Evolutionary conservation across 2,329 filamentous ascomycete genomes (phyloP).

Genomic region (Fusarium nanum): DNA sequence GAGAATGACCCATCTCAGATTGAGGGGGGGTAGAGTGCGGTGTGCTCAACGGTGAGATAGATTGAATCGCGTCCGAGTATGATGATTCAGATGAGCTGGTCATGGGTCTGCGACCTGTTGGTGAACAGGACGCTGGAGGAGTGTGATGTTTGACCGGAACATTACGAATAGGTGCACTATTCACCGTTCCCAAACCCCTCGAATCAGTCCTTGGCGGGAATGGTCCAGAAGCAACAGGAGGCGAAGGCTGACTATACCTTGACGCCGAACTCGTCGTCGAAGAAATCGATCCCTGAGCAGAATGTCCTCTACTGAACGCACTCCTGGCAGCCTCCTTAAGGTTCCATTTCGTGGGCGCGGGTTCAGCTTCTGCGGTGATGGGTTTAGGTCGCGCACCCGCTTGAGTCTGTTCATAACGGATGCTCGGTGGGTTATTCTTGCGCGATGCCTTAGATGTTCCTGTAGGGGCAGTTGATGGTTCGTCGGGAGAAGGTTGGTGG

Average conservation of each 20-base stretch:
- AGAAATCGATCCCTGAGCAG: constrained; percentile 25
- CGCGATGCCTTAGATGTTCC: constrained; percentile 8
- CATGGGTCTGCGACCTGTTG: constrained; percentile 26
- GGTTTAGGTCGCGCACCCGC: constrained; percentile 41
- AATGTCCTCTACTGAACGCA: constrained; percentile 45
- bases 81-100: constrained; percentile 54
- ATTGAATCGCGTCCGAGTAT: constrained; percentile 54
- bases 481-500: constrained; percentile 22
- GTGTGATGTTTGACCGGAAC: neutral
- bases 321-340: constrained; percentile 53
- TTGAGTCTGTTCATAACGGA: constrained; percentile 46
- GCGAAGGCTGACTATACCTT: constrained; percentile 5
- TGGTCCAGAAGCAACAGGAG: constrained; percentile 22
- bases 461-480: constrained; percentile 4
- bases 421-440: constrained; percentile 43
- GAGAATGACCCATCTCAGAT: constrained; percentile 52
- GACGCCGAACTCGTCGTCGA: constrained; percentile 31
- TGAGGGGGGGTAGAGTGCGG: constrained; percentile 56
- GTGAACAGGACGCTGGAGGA: constrained; percentile 6
- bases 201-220: constrained; percentile 1
- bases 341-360: constrained; percentile 47
- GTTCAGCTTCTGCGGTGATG: constrained; percentile 31
- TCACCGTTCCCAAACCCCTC: neutral
- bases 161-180: neutral
- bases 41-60: constrained; percentile 52